Base-by-base conservation (phyloP, 2,329 filamentous ascomycete species). In the Monosporascus sp. region DNA sequence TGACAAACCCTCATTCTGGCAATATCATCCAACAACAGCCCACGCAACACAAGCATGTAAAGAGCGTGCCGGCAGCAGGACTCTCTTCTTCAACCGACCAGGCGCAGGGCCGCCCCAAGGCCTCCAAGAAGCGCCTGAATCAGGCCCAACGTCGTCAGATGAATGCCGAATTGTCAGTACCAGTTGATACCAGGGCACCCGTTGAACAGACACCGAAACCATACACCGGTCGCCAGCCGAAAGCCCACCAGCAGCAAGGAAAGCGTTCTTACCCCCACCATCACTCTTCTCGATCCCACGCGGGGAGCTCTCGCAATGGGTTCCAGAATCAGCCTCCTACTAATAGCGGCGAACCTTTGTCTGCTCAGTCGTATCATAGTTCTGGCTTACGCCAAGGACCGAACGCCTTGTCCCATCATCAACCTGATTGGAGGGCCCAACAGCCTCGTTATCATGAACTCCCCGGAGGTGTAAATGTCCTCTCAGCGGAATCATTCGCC, bases 91-190 rank as follows among this genome's bases (percentile, higher is more conserved):
- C 50, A 14, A 20, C 54, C 15, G 44, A 43, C 18, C 24, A 52
- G 31, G 9, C 46, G 6, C 62, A 60, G 27, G 24, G 52, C 27
- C 17, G 54, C 31, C 38, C 63, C 60, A 58, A 74, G 69, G 50
- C 52, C 64, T n/a, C 55, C 60, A 49, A 72, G 72, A 60, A 83
- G 77, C 79, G 82, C 22, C 77, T 73, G 3, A 87, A 87, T 55
- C 83, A 87, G 62, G 82, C 83, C 1, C 80, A 86, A 60, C 75
- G 83, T 48, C 77, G 83, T 22, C 81, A 85, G 61, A 82, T 85
- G 79, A 83, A 76, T 52, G 75, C 81, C 5, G 78, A 85, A 57
- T 61, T 84, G 18, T 76, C 79, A 0, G 78, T 85, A 46, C 75
- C 80, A 5, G 74, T 85, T 50, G 79, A 83, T 54, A 66, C 74